A percentile compares a stretch with the other conserved stretches of the same genome.
phyloP scores from a whole-genome alignment of 768 basidiomycete species.

The Mycena chlorophos region DNA sequence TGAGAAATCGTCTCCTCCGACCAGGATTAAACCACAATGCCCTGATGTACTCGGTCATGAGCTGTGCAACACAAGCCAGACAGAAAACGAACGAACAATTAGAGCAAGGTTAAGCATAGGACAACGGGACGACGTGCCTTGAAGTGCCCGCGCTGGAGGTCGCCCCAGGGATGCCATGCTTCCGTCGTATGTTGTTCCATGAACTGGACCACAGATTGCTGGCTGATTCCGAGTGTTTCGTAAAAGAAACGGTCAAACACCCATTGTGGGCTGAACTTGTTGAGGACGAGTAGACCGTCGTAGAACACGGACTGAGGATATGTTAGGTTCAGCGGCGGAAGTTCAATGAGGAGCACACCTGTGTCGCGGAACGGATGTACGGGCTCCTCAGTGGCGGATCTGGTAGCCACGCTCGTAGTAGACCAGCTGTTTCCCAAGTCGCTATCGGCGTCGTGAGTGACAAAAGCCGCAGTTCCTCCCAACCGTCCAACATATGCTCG shows the following conservation, averaged over 20 bases:
- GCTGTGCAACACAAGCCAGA: conserved; percentile 41
- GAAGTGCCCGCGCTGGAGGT: conserved; percentile 42
- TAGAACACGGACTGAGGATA: conserved; percentile 54
- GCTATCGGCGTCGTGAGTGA: conserved; percentile 44
- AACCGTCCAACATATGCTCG: conserved; percentile 50
- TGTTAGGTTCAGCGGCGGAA: conserved; percentile 4
- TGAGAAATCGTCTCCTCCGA: conserved; percentile 61
- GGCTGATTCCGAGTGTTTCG: conserved; percentile 61
- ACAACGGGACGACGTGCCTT: conserved; percentile 35
- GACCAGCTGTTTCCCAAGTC: conserved; percentile 66
- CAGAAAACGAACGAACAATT: conserved; percentile 7
- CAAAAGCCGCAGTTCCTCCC: conserved; percentile 53
- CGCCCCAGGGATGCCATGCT: conserved; percentile 38
- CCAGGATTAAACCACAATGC: conserved; percentile 70
- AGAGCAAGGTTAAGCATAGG: background rate
- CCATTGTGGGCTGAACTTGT: conserved; percentile 52
- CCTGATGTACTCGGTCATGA: conserved; percentile 57
- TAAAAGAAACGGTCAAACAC: conserved; percentile 62
- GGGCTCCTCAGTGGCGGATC: conserved; percentile 45
- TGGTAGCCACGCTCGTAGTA: conserved; percentile 49
- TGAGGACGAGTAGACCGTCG: conserved; percentile 55
- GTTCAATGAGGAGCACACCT: conserved; percentile 52
- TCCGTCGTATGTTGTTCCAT: conserved; percentile 42
- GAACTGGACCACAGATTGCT: conserved; percentile 43
- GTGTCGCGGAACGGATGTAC: conserved; percentile 63